Conservation (phyloP, 1,284 basidiomycete species). For the Apiotrichum brassicae region DNA sequence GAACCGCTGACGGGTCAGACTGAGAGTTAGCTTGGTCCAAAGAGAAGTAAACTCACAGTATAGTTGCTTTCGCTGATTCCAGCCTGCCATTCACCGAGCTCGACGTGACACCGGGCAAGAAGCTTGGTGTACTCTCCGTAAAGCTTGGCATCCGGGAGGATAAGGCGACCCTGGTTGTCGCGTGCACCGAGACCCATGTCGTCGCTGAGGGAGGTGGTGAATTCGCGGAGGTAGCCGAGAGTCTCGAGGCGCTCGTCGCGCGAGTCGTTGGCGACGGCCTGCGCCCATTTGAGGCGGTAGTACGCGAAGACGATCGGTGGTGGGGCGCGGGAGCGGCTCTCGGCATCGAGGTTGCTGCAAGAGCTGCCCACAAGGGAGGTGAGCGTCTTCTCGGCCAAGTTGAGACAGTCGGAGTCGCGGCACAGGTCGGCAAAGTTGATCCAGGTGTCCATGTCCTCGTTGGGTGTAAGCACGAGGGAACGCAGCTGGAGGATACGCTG, state of each 20-base stretch:
- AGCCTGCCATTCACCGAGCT: constrained; percentile 92
- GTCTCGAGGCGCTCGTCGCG: constrained; percentile 54
- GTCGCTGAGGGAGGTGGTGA: constrained; percentile 66
- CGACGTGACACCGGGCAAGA: constrained; percentile 95
- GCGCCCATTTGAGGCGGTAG: constrained; percentile 95
- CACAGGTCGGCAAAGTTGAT: constrained; percentile 88
- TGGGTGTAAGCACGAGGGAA: constrained; percentile 85
- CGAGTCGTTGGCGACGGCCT: constrained; percentile 48
- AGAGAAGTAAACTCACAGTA: constrained; percentile 48
- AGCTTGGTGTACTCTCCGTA: constrained; percentile 72
- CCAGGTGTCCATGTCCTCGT: constrained; percentile 96
- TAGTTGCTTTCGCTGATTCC: constrained; percentile 55
- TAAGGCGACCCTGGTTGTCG: constrained; percentile 42
- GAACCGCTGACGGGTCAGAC: constrained; percentile 67
- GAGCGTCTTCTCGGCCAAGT: constrained; percentile 93
- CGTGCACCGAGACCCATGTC: constrained; percentile 65
- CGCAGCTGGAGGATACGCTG: constrained; percentile 95
- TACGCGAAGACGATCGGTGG: constrained; percentile 97
- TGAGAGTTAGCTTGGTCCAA: background rate
- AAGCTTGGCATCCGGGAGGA: constrained; percentile 56
- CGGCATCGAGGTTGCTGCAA: constrained; percentile 36
- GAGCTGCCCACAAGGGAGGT: constrained; percentile 74
- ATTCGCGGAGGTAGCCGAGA: constrained; percentile 76
- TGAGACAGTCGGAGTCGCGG: constrained; percentile 76
- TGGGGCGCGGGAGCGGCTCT: constrained; percentile 65